Evolutionary conservation across 2,329 filamentous ascomycete species (phyloP).

Genomic region (Botrytis porri): DNA sequence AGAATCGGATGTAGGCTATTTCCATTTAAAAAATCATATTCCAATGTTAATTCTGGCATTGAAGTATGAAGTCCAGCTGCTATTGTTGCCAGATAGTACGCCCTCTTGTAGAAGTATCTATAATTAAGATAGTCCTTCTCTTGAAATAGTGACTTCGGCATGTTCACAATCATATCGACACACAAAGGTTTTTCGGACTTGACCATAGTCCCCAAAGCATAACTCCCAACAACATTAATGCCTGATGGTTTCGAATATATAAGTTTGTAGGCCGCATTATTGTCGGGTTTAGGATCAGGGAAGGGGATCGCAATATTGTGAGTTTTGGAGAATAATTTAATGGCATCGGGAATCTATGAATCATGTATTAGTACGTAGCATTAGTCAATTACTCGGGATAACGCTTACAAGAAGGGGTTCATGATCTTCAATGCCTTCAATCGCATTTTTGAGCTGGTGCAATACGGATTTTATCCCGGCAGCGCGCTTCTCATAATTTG

Average conservation of each 20-base stretch:
- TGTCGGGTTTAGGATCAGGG: slow-evolving; percentile 72
- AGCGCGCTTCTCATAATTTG: slow-evolving; percentile 56
- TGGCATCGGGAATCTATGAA: slow-evolving; percentile 65
- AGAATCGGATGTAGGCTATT: slow-evolving; percentile 74
- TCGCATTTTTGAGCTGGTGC: slow-evolving; percentile 52
- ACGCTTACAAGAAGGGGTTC: slow-evolving; percentile 44
- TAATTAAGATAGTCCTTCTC: slow-evolving; percentile 93
- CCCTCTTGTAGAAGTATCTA: slow-evolving; percentile 91
- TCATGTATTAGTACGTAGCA: slow-evolving; percentile 16
- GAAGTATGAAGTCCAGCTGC: slow-evolving; percentile 64
- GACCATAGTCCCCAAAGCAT: slow-evolving; percentile 71
- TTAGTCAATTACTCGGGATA: neutral
- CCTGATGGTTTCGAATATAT: slow-evolving; percentile 71
- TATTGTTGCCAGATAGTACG: slow-evolving; percentile 85
- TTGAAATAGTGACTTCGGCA: slow-evolving; percentile 78
- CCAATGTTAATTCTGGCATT: slow-evolving; percentile 51
- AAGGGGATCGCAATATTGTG: slow-evolving; percentile 75
- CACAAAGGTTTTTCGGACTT: slow-evolving; percentile 57
- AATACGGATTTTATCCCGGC: slow-evolving; percentile 52
- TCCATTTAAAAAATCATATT: slow-evolving; percentile 66
- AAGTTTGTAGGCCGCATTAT: slow-evolving; percentile 78
- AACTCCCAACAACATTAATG: slow-evolving; percentile 87
- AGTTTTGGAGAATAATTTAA: slow-evolving; percentile 62
- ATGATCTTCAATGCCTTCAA: slow-evolving; percentile 54
- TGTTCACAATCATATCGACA: slow-evolving; percentile 82